A percentile compares a stretch with the other conserved stretches of the same genome.
These are phyloP conservation scores for Parascedosporium putredinis DNA, from an alignment of 2,329 filamentous ascomycete species.

Conservation along the genomic window DNA sequence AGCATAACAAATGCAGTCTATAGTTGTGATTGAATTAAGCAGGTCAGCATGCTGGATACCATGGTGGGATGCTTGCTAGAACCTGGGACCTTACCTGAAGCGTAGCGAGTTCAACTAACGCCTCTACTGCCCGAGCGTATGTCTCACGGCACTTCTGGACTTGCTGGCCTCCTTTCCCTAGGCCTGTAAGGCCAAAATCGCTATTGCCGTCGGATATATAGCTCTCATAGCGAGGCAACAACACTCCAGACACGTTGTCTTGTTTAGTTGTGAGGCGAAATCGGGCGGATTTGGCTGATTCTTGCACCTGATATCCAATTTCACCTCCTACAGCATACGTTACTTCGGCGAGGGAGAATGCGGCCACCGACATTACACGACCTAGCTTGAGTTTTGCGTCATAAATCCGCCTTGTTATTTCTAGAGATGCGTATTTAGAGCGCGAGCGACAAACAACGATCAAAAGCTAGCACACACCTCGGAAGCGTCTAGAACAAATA, in stretches of 20 bases:
- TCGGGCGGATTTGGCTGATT: conserved; percentile 84
- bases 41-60: no score
- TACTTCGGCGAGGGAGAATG: conserved; percentile 94
- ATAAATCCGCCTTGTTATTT: conserved; percentile 94
- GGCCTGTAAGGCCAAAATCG: conserved; percentile 89
- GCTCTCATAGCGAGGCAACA: conserved; percentile 88
- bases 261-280: conserved; percentile 93
- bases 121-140: conserved; percentile 91
- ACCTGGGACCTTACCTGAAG: no score
- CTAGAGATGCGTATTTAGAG: conserved; percentile 30
- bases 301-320: conserved; percentile 94
- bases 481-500: conserved; percentile 59
- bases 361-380: conserved; percentile 96
- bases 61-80: no score
- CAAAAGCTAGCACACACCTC: conserved; percentile 48
- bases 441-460: neutral
- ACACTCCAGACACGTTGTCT: conserved; percentile 95
- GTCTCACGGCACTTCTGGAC: conserved; percentile 92
- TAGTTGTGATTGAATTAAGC: no score
- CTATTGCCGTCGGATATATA: conserved; percentile 82
- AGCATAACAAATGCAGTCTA: conserved; percentile 93
- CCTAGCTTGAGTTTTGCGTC: conserved; percentile 99
- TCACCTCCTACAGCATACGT: conserved; percentile 94
- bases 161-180: conserved; percentile 95
- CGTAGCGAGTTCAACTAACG: conserved; percentile 86